Conservation (phyloP, 1,139 yeast species). For the Candida sp. region DNA sequence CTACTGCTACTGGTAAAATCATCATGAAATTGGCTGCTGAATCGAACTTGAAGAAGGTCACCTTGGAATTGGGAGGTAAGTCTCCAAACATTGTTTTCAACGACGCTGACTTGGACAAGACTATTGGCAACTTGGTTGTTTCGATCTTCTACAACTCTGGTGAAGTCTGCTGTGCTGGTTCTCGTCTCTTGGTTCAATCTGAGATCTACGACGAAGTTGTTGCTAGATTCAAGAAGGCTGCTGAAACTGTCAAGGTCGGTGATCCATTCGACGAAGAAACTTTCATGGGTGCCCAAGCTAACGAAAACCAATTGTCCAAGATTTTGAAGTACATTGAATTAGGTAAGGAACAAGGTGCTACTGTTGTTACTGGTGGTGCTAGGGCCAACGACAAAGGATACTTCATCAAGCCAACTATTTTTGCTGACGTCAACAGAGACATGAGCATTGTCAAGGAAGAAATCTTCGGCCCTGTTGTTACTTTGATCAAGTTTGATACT, state of each 20-base stretch:
- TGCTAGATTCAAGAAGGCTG: slow-evolving; percentile 60
- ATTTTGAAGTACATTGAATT: slow-evolving; percentile 72
- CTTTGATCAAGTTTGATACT: slow-evolving; percentile 73
- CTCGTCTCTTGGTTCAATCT: slow-evolving; percentile 81
- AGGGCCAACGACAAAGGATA: slow-evolving; percentile 72
- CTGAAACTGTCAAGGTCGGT: slow-evolving; percentile 66
- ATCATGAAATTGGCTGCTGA: slow-evolving; percentile 75
- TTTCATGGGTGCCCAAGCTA: slow-evolving; percentile 89
- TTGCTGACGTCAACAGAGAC: slow-evolving; percentile 68
- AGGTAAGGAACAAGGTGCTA: slow-evolving; percentile 81
- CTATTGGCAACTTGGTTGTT: slow-evolving; percentile 62
- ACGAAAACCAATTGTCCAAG: slow-evolving; percentile 74
- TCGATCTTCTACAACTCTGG: slow-evolving; percentile 78
- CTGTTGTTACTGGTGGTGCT: slow-evolving; percentile 77
- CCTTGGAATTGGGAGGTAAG: slow-evolving; percentile 88
- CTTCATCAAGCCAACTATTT: slow-evolving; percentile 81
- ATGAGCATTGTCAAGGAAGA: slow-evolving; percentile 80
- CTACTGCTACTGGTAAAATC: slow-evolving; percentile 79
- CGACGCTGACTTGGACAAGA: slow-evolving; percentile 69
- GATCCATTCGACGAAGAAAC: slow-evolving; percentile 74
- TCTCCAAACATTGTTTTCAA: slow-evolving; percentile 81
- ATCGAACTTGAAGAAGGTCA: slow-evolving; percentile 75
- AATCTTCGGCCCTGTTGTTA: slow-evolving; percentile 87
- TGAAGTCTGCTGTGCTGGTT: slow-evolving; percentile 90
- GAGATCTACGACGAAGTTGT: slow-evolving; percentile 72